A percentile compares a stretch with the other conserved stretches of the same genome.
phyloP scores from a whole-genome alignment of 2,329 filamentous ascomycete species.

The Penicillium sp. region DNA sequence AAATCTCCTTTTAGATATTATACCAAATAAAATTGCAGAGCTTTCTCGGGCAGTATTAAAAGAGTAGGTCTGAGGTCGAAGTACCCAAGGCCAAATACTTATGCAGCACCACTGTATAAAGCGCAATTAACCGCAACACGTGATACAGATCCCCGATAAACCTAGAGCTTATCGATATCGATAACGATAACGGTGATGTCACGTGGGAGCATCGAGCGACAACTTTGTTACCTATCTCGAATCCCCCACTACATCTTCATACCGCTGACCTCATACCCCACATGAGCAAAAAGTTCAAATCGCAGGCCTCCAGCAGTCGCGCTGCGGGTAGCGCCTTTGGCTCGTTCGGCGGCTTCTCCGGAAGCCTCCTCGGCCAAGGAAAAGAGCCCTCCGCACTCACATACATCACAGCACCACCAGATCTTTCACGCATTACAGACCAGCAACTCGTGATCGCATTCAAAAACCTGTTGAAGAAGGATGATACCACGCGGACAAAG shows the following conservation, averaged over 20 bases:
- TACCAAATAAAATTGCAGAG: no score
- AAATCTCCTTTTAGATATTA: no score
- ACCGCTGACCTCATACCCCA: constrained; percentile 33
- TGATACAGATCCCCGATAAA: no score
- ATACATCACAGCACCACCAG: constrained; percentile 82
- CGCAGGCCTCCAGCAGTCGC: constrained; percentile 65
- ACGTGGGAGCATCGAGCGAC: background rate
- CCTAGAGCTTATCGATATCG: background rate
- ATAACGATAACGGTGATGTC: background rate
- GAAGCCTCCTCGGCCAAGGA: constrained; percentile 40
- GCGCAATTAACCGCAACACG: no score
- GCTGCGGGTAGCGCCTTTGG: constrained; percentile 55
- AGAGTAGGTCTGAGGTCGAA: no score
- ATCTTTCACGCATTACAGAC: constrained; percentile 75
- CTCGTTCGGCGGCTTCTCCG: constrained; percentile 46
- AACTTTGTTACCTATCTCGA: background rate
- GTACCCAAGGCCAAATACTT: no score
- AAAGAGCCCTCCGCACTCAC: constrained; percentile 67
- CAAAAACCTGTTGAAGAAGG: constrained; percentile 90
- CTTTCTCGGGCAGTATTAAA: no score
- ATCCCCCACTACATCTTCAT: constrained; percentile 24
- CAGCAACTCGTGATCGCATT: constrained; percentile 84
- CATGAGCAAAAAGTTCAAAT: constrained; percentile 64
- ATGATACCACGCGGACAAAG: constrained; percentile 87
- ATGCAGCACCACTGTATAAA: no score